Percentiles rank a stretch among this genome's conserved stretches.
These are phyloP conservation scores for Backusella australiensis DNA, from an alignment of 192 early-diverging fungal genomes.

Conservation along the genomic window DNA sequence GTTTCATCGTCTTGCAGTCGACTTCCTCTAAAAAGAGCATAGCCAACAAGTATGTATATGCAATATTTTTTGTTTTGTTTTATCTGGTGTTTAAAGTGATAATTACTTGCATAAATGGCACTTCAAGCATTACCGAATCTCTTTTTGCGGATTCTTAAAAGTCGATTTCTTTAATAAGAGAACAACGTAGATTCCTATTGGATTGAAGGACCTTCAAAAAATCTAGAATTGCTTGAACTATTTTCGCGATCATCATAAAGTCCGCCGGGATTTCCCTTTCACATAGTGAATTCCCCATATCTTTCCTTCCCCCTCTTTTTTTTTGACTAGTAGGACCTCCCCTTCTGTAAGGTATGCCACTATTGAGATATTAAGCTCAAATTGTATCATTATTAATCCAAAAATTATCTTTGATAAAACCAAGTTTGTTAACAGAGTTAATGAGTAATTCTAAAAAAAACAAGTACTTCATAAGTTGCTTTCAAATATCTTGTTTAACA, in stretches of 20 bases:
- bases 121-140: neutral
- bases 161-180: too few relatives aligned
- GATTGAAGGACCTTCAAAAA: neutral
- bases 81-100: neutral
- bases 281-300: neutral
- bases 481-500: neutral
- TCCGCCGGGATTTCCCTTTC: neutral
- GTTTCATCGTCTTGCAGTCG: neutral
- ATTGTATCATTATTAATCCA: neutral
- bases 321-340: neutral
- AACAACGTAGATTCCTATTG: neutral
- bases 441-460: neutral
- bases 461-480: neutral
- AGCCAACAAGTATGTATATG: neutral
- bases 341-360: neutral
- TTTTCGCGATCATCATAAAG: neutral
- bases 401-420: neutral
- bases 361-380: neutral
- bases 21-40: neutral
- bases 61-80: neutral
- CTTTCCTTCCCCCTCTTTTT: neutral
- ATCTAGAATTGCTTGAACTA: neutral
- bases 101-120: neutral
- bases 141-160: neutral
- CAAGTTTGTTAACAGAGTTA: neutral